Evolutionary conservation across 805 yeast genomes (phyloP), one percentile per base, ranked within the genome.

Genomic region (Kodamaea laetipori): DNA sequence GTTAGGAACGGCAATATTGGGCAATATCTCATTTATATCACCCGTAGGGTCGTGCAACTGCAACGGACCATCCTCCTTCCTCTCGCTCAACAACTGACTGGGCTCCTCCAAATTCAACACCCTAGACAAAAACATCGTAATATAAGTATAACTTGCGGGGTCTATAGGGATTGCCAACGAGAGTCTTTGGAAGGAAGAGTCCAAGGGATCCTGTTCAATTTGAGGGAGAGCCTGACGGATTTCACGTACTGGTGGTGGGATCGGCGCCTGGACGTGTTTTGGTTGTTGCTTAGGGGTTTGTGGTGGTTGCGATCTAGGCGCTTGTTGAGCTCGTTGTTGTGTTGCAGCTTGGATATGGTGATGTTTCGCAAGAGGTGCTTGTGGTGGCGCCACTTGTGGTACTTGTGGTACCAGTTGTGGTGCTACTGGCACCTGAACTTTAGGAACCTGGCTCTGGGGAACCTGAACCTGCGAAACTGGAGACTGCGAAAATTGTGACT

Each of bases 1-100:
- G 16, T 43, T 44, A 4, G 76, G 74, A 8, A 70, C 53, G 2
- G 53, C 50, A 2, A 70, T 53, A 28, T 58, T 63, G 18, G 70
- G 68, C 27, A 70, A 44, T 12, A 67, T 51, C 35, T 67, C 73
- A 11, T 47, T 44, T 8, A 51, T 44, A 1, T 30, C 13, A 26
- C 17, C 12, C 16, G 12, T 31, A 11, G 34, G 41, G 23, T 7
- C 18, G 39, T 17, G 9, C 18, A n/a, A 15, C 18, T 24, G 7
- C 23, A 25, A 16, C 15, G 17, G 10, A 12, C n/a, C 18, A 11
- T 26, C 38, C 21, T 12, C 37, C 32, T n/a, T 26, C 21, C 16
- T 16, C 27, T 26, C 27, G 16, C 37, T 31, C 19, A 35, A 8
- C 31, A 37, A 26, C 28, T 16, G 17, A 6, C 13, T 5, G 7